These are phyloP conservation scores for Oryza australiensis DNA, from an alignment of 176 grass and related monocot genomes.

Conservation along the genomic window DNA sequence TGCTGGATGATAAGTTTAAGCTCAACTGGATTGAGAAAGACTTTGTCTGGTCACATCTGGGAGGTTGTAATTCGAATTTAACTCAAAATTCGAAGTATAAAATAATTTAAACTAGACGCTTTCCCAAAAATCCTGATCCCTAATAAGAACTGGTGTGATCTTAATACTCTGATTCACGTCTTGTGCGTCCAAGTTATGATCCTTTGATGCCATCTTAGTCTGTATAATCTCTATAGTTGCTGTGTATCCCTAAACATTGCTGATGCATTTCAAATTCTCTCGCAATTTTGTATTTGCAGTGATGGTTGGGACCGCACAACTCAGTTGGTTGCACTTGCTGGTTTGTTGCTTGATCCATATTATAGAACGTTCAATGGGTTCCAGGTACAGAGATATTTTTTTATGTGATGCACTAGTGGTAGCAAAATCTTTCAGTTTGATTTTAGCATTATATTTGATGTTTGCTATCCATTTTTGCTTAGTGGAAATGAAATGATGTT, in stretches of 20 bases:
- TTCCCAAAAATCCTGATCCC: background rate
- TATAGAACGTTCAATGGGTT: slow-evolving; percentile 97
- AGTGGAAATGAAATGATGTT: slow-evolving; percentile 9
- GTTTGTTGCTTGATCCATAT: slow-evolving; percentile 90
- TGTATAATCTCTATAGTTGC: slow-evolving; percentile 25
- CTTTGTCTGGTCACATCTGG: background rate
- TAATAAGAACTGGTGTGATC: background rate
- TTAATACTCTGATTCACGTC: slow-evolving; percentile 18
- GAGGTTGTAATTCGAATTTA: background rate
- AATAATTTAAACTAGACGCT: background rate
- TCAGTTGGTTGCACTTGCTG: slow-evolving; percentile 85
- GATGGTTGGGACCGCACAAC: slow-evolving; percentile 99
- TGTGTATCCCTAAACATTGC: slow-evolving; percentile 26
- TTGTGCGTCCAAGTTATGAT: slow-evolving; percentile 4
- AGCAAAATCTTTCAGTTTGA: slow-evolving; percentile 14
- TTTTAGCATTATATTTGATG: slow-evolving; percentile 12
- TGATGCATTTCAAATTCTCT: background rate
- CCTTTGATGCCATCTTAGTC: slow-evolving; percentile 3
- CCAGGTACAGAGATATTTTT: slow-evolving; percentile 63
- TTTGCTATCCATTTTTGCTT: background rate
- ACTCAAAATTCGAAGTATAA: background rate
- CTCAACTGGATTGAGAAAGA: background rate
- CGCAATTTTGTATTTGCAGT: slow-evolving; percentile 47
- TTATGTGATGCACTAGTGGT: background rate
- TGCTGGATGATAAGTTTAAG: background rate